Base-by-base conservation (phyloP, 176 grass and related monocot species). In the Tuctoria greenei region DNA sequence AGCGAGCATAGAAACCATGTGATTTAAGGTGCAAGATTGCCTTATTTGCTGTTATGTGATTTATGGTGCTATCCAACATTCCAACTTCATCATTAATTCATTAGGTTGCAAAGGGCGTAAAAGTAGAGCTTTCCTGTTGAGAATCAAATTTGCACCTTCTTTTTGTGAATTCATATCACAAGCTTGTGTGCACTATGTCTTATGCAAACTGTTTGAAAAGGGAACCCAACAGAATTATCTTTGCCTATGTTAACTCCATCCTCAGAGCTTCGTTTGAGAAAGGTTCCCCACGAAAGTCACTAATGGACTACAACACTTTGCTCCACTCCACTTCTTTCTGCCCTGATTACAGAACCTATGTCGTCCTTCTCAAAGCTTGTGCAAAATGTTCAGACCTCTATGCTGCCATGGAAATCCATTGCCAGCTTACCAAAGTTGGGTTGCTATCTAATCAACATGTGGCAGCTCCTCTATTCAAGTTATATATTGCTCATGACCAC, bases 211-310 rank as follows among this genome's bases (percentile, higher is more conserved):
- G 67, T 89, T 82, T 76, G 84, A 89, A 79, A 63, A 89, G 71
- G 71, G 67, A 79, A 44, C 68, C 65, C 61, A 47, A 4, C 8
- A 86, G 79, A 81, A 61, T 68, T 59, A 0, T 78, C 26, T 80
- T 89, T 69, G 76, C 71, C 10, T 81, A 81, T 75, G 69, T 42
- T 64, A 93, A 93, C 45, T 78, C 90, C 76, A 81, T 89, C 81
- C 57, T 93, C 57, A 82, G 86, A 28, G 90, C 86, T 39, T 87
- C 86, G 50, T 58, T 89, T 25, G 90, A 93, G 62, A 93, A 89
- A 83, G 86, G 90, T 4, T 86, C 42, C 9, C 85, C 85, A 34
- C 43, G 71, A 9, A 84, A 87, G 59, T 86, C 73, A 51, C 66
- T 93, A 35, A 78, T 43, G 57, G 83, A 84, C 72, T 86, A 89